Percentiles rank a stretch among this genome's conserved stretches.
These are phyloP conservation scores for Eucalyptus virginea DNA, from an alignment of 345 rosid species.

Conservation along the genomic window DNA sequence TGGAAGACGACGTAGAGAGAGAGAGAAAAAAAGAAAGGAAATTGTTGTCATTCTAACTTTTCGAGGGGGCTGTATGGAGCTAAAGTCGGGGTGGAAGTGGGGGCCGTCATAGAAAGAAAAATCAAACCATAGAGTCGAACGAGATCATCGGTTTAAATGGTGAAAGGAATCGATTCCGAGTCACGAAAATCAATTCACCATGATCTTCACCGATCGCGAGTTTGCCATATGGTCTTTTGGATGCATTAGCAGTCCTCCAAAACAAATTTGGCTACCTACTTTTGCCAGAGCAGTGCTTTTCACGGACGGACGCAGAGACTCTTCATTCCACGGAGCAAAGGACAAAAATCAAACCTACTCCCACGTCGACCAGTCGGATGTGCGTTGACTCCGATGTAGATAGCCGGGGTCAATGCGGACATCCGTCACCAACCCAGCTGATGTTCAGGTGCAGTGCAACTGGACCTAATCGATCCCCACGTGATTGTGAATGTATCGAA, in stretches of 20 bases:
- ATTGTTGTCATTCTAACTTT: background rate
- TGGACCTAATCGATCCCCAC: background rate
- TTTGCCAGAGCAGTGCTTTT: background rate
- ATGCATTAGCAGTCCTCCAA: background rate
- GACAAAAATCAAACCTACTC: background rate
- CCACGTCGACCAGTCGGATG: background rate
- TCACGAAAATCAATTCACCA: background rate
- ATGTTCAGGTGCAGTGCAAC: background rate
- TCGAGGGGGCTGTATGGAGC: background rate
- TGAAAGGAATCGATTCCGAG: background rate
- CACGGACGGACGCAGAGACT: background rate
- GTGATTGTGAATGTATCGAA: accelerated
- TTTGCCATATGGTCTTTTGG: background rate
- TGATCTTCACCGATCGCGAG: background rate
- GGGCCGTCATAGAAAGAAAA: background rate
- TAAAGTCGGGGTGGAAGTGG: background rate
- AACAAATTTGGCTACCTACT: background rate
- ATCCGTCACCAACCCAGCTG: background rate
- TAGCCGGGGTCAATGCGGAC: background rate
- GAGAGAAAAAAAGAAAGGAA: background rate
- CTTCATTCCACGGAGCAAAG: background rate
- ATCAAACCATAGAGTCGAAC: background rate
- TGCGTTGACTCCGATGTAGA: background rate
- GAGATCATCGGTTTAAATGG: too few relatives aligned
- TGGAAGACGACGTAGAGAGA: too few relatives aligned